These are phyloP conservation scores for Lepidium aucheri DNA, from an alignment of 345 rosid genomes.

Conservation along the genomic window DNA sequence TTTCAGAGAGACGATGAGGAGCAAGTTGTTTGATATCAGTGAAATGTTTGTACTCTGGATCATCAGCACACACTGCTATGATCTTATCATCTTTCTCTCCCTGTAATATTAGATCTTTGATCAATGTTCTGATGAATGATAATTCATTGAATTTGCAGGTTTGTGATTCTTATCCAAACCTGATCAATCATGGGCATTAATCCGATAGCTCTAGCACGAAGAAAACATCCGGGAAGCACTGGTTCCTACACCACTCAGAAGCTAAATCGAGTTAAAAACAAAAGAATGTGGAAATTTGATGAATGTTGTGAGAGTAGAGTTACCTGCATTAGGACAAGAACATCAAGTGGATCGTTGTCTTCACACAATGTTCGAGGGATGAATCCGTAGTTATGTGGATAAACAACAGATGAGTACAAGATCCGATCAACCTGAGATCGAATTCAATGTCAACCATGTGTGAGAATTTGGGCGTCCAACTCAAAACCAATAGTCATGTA, in stretches of 20 bases:
- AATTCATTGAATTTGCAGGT: too few relatives aligned
- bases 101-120: too few relatives aligned
- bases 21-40: slow-evolving; percentile 83
- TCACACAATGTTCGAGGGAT: slow-evolving; percentile 89
- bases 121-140: too few relatives aligned
- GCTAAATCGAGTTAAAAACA: not conserved
- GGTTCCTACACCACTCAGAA: slow-evolving; percentile 58
- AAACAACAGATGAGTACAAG: slow-evolving; percentile 90
- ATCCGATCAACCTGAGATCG: slow-evolving; percentile 67
- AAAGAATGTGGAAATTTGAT: not conserved
- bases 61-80: slow-evolving; percentile 96
- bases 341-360: slow-evolving; percentile 96
- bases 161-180: slow-evolving; percentile 23
- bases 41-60: slow-evolving; percentile 88
- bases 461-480: rapidly evolving
- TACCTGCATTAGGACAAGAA: slow-evolving; percentile 92
- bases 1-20: slow-evolving; percentile 95
- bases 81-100: slow-evolving; percentile 54
- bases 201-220: slow-evolving; percentile 94
- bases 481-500: too few relatives aligned
- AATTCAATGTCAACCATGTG: not conserved
- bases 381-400: slow-evolving; percentile 99
- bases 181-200: slow-evolving; percentile 99
- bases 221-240: slow-evolving; percentile 90
- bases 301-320: not conserved